These are phyloP conservation scores for Kalaharituber pfeilii DNA, from an alignment of 2,329 filamentous ascomycete genomes.

Conservation along the genomic window DNA sequence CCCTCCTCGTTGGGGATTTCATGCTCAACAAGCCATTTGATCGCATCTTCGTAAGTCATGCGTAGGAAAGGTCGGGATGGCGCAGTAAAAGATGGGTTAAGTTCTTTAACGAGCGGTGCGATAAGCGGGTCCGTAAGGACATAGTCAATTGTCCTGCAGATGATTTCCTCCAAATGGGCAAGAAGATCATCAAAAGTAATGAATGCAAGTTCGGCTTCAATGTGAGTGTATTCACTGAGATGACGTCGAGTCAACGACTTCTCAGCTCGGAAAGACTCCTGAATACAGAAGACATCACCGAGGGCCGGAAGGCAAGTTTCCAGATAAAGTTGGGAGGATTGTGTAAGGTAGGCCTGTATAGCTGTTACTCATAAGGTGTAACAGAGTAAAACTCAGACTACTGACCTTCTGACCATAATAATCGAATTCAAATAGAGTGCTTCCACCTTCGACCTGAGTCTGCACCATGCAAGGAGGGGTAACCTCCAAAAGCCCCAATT, in stretches of 20 bases:
- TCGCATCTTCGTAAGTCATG: slow-evolving; percentile 89
- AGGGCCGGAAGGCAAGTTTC: slow-evolving; percentile 83
- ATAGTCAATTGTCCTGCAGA: slow-evolving; percentile 70
- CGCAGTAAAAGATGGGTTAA: slow-evolving; percentile 78
- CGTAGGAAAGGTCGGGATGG: slow-evolving; percentile 77
- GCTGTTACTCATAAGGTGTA: too few species aligned
- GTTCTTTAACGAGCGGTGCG: slow-evolving; percentile 56
- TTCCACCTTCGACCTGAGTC: slow-evolving; percentile 84
- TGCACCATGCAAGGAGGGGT: slow-evolving; percentile 81
- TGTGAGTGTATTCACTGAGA: slow-evolving; percentile 87
- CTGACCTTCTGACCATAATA: slow-evolving; percentile 61
- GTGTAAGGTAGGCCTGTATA: slow-evolving; percentile 64
- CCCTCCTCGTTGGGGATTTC: slow-evolving; percentile 87
- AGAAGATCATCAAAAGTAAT: slow-evolving; percentile 85
- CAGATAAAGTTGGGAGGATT: slow-evolving; percentile 93
- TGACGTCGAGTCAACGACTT: slow-evolving; percentile 90
- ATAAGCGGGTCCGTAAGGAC: slow-evolving; percentile 56
- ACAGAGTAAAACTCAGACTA: neutral
- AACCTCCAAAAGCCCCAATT: slow-evolving; percentile 63
- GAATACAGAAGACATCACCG: slow-evolving; percentile 93
- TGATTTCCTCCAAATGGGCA: slow-evolving; percentile 66
- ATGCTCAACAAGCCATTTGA: slow-evolving; percentile 80
- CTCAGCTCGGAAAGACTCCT: slow-evolving; percentile 96
- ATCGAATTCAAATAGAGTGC: slow-evolving; percentile 74
- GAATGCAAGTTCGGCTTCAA: slow-evolving; percentile 92